Evolutionary conservation across 73 alveolate genomes (phyloP).

Genomic region (Paramecium bursaria): DNA sequence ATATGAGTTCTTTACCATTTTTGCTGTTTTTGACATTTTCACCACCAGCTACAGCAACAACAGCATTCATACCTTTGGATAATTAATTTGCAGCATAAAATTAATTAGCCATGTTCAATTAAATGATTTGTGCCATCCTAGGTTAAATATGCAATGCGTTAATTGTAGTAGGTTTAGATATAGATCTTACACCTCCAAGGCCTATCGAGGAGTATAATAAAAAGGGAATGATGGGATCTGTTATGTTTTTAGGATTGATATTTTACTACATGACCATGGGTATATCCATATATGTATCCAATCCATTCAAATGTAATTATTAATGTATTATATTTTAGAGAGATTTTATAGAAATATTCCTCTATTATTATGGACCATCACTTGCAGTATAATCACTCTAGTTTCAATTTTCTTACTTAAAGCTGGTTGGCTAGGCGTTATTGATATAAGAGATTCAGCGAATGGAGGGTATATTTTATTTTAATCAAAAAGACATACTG

Average conservation of each 20-base stretch:
- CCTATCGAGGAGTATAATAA: constrained; percentile 9
- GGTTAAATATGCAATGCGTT: background rate
- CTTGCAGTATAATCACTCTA: constrained; percentile 11
- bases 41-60: background rate
- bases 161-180: background rate
- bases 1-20: constrained; percentile 12
- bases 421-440: constrained; percentile 6
- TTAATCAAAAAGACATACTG: too few relatives aligned
- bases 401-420: constrained; percentile 6
- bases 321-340: too few relatives aligned
- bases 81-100: constrained; percentile 1
- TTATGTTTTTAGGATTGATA: constrained; percentile 31
- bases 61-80: constrained; percentile 14
- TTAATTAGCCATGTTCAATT: background rate
- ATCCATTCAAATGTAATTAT: constrained; percentile 51
- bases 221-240: constrained; percentile 22
- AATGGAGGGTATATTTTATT: too few relatives aligned
- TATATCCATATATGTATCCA: background rate
- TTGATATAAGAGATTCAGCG: background rate
- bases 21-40: constrained; percentile 1
- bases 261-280: constrained; percentile 39
- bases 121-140: constrained; percentile 21
- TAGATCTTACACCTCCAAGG: background rate
- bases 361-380: constrained; percentile 8
- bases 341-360: constrained; percentile 23